A percentile compares a stretch with the other conserved stretches of the same genome.
Conservation (phyloP, 345 rosid genomes). For the Cochlearia excelsa region DNA sequence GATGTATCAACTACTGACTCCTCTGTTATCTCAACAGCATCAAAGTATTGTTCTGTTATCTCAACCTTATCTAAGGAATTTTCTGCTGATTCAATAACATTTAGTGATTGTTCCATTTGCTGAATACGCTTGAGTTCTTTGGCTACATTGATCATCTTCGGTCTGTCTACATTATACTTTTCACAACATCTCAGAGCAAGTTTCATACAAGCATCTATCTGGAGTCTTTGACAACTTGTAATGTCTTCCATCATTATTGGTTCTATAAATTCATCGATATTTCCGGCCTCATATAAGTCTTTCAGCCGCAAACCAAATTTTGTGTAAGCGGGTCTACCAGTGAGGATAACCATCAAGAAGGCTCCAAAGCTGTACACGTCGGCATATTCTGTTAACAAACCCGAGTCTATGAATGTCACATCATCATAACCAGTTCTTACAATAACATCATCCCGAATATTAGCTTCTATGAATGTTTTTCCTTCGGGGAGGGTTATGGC, state of each 20-base stretch:
- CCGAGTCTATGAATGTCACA: background rate
- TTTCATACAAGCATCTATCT: slow-evolving; percentile 2
- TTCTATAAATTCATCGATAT: background rate
- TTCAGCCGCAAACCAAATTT: no score
- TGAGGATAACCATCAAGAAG: slow-evolving; percentile 6
- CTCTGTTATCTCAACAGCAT: no score
- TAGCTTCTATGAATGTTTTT: background rate
- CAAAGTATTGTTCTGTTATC: no score
- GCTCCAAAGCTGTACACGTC: slow-evolving; percentile 19
- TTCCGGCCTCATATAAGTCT: background rate
- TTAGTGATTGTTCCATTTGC: no score
- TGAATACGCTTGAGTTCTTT: background rate
- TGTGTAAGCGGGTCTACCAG: slow-evolving; percentile 1
- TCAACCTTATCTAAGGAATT: no score
- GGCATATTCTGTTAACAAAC: background rate
- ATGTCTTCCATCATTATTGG: background rate
- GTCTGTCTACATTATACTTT: slow-evolving; percentile 6
- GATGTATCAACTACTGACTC: no score
- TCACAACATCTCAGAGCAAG: slow-evolving; percentile 13
- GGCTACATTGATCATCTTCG: background rate
- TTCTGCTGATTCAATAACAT: no score
- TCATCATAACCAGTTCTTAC: background rate
- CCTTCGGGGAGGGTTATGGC: background rate
- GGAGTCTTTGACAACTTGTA: slow-evolving; percentile 1
- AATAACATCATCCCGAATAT: no score